A percentile compares a stretch with the other conserved stretches of the same genome.
Evolutionary conservation across 495 filamentous ascomycete genomes (phyloP).

Genomic region (Pseudoneurospora amorphoporcata): DNA sequence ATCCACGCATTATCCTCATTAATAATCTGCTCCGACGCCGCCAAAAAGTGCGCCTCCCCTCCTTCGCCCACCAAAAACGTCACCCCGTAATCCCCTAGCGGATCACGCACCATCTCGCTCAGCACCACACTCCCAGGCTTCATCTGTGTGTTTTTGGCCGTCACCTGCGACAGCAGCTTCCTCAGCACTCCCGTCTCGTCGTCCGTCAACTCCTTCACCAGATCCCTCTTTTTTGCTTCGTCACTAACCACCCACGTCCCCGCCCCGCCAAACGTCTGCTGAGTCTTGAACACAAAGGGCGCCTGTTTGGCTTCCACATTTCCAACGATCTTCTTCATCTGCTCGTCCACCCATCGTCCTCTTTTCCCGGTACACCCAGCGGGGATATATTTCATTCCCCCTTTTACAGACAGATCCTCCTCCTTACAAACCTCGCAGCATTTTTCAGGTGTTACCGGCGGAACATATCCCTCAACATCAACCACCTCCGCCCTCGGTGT

Average conservation of each 20-base stretch:
- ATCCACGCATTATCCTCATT: constrained; percentile 18
- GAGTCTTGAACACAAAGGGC: constrained; percentile 27
- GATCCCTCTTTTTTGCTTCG: constrained; percentile 8
- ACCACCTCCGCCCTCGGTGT: constrained; percentile 14
- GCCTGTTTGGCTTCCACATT: constrained; percentile 6
- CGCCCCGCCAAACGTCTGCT: constrained; percentile 26
- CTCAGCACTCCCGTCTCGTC: constrained; percentile 9
- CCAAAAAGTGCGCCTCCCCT: constrained; percentile 16
- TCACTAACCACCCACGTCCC: constrained; percentile 22
- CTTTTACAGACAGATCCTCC: not conserved
- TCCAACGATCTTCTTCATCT: constrained; percentile 10
- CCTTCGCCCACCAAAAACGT: constrained; percentile 18
- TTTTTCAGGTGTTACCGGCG: not conserved
- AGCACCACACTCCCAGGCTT: constrained; percentile 16
- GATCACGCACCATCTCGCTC: constrained; percentile 14
- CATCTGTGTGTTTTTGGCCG: constrained; percentile 15
- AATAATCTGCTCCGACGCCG: constrained; percentile 21
- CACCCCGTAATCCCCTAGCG: constrained; percentile 20
- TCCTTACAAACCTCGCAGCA: constrained; percentile 14
- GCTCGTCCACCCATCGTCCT: constrained; percentile 13
- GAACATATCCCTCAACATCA: not conserved
- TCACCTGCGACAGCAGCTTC: constrained; percentile 18
- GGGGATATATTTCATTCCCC: constrained; percentile 7
- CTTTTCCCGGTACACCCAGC: constrained; percentile 10
- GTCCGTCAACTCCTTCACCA: constrained; percentile 10